Conservation (phyloP, 2,329 filamentous ascomycete species). For the Xylaria sp. region DNA sequence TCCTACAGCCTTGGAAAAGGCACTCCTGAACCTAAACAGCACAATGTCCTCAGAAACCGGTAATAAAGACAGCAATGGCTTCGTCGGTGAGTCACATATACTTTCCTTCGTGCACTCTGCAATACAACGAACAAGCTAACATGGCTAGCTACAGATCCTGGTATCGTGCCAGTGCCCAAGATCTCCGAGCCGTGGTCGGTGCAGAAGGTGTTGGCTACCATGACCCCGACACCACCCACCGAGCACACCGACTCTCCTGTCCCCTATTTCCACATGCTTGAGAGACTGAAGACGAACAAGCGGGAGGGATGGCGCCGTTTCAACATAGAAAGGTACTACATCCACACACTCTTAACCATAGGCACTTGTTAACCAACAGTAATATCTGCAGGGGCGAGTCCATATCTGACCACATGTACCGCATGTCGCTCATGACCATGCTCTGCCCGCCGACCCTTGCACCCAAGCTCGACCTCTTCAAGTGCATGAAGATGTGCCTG, state of each 20-base stretch:
- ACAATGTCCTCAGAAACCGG: slow-evolving; percentile 33
- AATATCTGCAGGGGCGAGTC: slow-evolving; percentile 74
- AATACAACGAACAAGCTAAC: background rate
- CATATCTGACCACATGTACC: slow-evolving; percentile 99
- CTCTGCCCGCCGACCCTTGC: slow-evolving; percentile 82
- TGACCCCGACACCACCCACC: slow-evolving; percentile 67
- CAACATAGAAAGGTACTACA: slow-evolving; percentile 69
- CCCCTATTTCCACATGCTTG: slow-evolving; percentile 93
- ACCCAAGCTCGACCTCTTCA: slow-evolving; percentile 76
- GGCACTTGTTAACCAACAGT: slow-evolving; percentile 3
- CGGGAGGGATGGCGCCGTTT: slow-evolving; percentile 96
- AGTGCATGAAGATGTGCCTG: slow-evolving; percentile 94
- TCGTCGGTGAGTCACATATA: slow-evolving; percentile 26
- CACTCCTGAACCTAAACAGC: background rate
- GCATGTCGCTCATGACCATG: slow-evolving; percentile 97
- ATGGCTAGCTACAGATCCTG: slow-evolving; percentile 48
- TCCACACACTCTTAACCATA: too few relatives aligned
- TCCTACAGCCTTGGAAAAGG: background rate
- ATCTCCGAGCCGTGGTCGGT: slow-evolving; percentile 65
- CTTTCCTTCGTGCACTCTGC: background rate
- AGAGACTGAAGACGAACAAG: slow-evolving; percentile 94
- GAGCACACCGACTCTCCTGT: slow-evolving; percentile 78
- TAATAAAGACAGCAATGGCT: slow-evolving; percentile 21
- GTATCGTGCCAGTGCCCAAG: slow-evolving; percentile 52
- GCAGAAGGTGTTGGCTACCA: slow-evolving; percentile 71